phyloP scores from a whole-genome alignment of 2,329 filamentous ascomycete genomes.

The Talaromyces pinophilus region DNA sequence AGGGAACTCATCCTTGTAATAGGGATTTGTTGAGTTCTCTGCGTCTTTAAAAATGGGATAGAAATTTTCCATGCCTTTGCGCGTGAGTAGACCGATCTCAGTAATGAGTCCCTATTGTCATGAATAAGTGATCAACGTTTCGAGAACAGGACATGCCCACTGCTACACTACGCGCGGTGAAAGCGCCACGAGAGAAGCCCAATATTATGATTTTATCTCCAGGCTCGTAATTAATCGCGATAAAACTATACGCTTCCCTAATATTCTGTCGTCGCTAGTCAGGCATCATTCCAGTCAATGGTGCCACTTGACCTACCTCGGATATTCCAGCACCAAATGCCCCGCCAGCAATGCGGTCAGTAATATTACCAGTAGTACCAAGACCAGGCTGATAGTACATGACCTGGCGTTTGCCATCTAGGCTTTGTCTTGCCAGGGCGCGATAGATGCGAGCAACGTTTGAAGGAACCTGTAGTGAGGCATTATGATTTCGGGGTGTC shows the following conservation, averaged over 20 bases:
- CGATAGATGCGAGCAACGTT: neutral
- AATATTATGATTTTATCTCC: neutral
- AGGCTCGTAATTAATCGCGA: neutral
- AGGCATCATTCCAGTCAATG: neutral
- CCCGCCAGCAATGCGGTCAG: neutral
- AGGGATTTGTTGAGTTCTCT: neutral
- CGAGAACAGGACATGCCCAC: neutral
- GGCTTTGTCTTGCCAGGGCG: neutral
- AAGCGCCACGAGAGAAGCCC: neutral
- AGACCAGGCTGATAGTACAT: neutral
- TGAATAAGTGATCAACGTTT: neutral
- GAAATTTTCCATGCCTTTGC: neutral
- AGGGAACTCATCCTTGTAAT: neutral
- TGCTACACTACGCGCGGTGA: neutral
- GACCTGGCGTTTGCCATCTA: neutral
- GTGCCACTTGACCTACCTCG: neutral
- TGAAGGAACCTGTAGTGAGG: neutral
- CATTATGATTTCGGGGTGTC: neutral
- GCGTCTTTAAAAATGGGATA: neutral
- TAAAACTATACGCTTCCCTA: neutral
- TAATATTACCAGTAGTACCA: neutral
- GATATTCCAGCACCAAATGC: neutral
- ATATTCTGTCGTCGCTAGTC: neutral
- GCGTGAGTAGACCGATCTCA: neutral
- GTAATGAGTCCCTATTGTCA: neutral